Percentiles rank a stretch among this genome's conserved stretches.
Conservation (phyloP, 805 yeast species). For the Torulaspora maleeae region DNA sequence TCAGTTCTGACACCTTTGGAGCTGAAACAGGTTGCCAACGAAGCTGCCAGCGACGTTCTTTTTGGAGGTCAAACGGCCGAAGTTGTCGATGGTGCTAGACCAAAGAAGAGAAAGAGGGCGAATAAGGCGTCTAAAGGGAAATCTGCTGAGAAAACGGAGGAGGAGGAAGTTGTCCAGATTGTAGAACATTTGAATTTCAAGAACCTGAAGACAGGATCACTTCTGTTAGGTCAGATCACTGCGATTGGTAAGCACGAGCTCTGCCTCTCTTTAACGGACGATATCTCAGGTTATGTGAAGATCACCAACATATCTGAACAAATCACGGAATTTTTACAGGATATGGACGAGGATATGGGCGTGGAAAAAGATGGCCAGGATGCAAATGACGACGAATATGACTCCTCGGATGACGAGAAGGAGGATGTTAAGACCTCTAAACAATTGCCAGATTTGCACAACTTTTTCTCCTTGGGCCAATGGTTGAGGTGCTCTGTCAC, state of each 20-base stretch:
- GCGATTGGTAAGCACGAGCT: constrained; percentile 59
- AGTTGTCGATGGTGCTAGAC: constrained; percentile 22
- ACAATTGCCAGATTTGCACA: constrained; percentile 52
- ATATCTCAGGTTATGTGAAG: constrained; percentile 72
- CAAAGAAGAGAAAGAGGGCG: constrained; percentile 42
- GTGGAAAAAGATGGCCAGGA: constrained; percentile 34
- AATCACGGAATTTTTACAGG: constrained; percentile 53
- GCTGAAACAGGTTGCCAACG: constrained; percentile 85
- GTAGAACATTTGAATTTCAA: constrained; percentile 61
- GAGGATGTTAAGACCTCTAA: constrained; percentile 20
- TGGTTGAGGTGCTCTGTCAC: constrained; percentile 83
- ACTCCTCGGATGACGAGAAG: constrained; percentile 27
- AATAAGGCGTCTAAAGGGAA: constrained; percentile 25
- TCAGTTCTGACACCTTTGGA: constrained; percentile 84
- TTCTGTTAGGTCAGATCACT: constrained; percentile 71
- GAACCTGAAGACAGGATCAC: constrained; percentile 63
- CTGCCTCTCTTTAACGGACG: constrained; percentile 71
- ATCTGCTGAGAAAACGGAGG: constrained; percentile 12
- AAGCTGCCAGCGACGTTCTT: constrained; percentile 83
- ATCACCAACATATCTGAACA: constrained; percentile 66
- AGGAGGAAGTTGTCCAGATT: constrained; percentile 26
- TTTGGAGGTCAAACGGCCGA: constrained; percentile 42
- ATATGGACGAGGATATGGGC: constrained; percentile 47
- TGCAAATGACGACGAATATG: constrained; percentile 34
- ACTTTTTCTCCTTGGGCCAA: constrained; percentile 65